Conservation (phyloP, 768 basidiomycete genomes). For the Crepidotus variabilis region DNA sequence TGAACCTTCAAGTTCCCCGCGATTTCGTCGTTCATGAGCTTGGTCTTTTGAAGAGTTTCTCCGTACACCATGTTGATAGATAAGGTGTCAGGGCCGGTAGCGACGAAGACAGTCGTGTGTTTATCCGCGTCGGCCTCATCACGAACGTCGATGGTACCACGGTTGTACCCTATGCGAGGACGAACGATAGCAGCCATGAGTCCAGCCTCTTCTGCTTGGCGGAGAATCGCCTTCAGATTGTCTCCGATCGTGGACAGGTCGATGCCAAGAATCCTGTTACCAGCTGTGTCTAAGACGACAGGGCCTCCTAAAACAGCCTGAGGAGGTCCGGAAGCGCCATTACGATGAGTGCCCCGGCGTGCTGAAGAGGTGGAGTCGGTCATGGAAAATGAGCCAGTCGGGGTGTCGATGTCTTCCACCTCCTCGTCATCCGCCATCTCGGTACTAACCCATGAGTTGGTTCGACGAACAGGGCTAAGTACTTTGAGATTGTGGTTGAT, state of each 20-base stretch:
- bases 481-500: neutral
- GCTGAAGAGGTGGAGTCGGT: neutral
- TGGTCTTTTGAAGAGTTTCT: slow-evolving; percentile 1
- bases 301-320: neutral
- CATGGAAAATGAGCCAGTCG: neutral
- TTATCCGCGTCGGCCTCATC: slow-evolving; percentile 1
- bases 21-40: neutral
- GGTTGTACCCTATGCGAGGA: slow-evolving; percentile 4
- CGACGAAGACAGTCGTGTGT: slow-evolving; percentile 5
- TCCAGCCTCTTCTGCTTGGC: slow-evolving; percentile 3
- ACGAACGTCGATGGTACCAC: slow-evolving; percentile 1
- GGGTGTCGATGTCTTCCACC: neutral
- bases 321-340: neutral
- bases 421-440: slow-evolving; percentile 1
- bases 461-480: neutral
- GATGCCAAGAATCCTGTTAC: slow-evolving; percentile 1
- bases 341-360: neutral
- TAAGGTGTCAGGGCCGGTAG: neutral
- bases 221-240: neutral
- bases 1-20: neutral
- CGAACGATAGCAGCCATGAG: slow-evolving; percentile 3
- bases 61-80: slow-evolving; percentile 4
- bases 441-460: slow-evolving; percentile 3
- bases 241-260: slow-evolving; percentile 3
- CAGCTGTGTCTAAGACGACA: slow-evolving; percentile 2